These are phyloP conservation scores for Stagonosporopsis vannaccii DNA, from an alignment of 2,329 filamentous ascomycete species.

Conservation along the genomic window DNA sequence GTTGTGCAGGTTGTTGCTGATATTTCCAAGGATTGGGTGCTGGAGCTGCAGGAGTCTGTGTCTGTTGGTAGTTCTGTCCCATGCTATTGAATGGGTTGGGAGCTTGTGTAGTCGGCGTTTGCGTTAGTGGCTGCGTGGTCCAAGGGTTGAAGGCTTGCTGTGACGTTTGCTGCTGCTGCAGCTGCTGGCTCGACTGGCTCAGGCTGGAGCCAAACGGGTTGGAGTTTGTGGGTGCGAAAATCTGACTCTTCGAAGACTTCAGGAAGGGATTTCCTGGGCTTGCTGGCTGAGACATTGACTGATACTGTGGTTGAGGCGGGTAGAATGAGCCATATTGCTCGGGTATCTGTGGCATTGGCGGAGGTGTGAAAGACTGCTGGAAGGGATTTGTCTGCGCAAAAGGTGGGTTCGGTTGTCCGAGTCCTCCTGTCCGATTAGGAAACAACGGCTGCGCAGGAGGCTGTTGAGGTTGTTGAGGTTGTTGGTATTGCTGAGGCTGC, in stretches of 20 bases:
- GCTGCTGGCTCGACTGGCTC: conserved; percentile 35
- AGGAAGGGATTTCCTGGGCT: conserved; percentile 55
- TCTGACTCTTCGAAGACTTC: conserved; percentile 52
- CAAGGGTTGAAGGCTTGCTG: conserved; percentile 34
- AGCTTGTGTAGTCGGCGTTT: conserved; percentile 22
- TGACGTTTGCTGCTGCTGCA: neutral
- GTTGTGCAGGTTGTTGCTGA: conserved; percentile 29
- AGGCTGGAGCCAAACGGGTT: conserved; percentile 57
- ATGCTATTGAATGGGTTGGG: conserved; percentile 38
- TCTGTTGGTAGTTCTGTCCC: conserved; percentile 26
- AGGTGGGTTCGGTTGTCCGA: conserved; percentile 49
- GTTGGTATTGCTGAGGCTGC: conserved; percentile 53
- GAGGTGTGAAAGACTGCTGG: conserved; percentile 51
- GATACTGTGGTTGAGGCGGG: conserved; percentile 44
- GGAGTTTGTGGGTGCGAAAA: conserved; percentile 46
- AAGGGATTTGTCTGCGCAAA: conserved; percentile 51
- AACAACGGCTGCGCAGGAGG: conserved; percentile 62
- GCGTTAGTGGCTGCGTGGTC: conserved; percentile 28
- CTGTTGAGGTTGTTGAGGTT: conserved; percentile 51
- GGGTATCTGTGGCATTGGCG: conserved; percentile 52
- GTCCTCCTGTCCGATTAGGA: conserved; percentile 77
- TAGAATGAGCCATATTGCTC: conserved; percentile 48
- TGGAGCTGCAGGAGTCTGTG: conserved; percentile 18
- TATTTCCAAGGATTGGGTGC: conserved; percentile 36
- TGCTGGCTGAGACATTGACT: conserved; percentile 49